A percentile compares a stretch with the other conserved stretches of the same genome.
Evolutionary conservation across 495 filamentous ascomycete species (phyloP).

Genomic region (Alectoria sarmentosa): DNA sequence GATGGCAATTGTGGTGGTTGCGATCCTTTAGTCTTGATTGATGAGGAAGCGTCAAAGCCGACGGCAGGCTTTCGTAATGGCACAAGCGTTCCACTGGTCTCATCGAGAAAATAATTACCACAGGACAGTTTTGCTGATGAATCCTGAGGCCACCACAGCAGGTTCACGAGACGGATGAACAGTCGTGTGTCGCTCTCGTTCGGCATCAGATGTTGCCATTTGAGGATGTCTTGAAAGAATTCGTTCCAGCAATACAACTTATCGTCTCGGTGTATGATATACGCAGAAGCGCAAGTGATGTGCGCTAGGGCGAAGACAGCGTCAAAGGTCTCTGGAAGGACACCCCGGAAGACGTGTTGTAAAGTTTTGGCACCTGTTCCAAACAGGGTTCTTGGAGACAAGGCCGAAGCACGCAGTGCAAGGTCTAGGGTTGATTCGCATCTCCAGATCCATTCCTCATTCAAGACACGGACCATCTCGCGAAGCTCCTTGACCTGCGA

Average conservation of each 20-base stretch:
- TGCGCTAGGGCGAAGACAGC: conserved; percentile 16
- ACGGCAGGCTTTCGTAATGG: not conserved
- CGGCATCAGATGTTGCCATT: conserved; percentile 2
- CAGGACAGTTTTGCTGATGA: not conserved
- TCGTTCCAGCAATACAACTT: conserved; percentile 7
- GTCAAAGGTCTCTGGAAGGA: conserved; percentile 5
- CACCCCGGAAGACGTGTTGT: not conserved
- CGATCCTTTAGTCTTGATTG: not conserved
- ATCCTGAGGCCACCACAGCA: not conserved
- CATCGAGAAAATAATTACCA: not conserved
- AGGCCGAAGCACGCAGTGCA: not conserved
- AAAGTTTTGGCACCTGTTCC: conserved; percentile 3
- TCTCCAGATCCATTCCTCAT: conserved; percentile 14
- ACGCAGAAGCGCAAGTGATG: conserved; percentile 9
- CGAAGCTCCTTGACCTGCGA: conserved; percentile 15
- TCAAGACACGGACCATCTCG: conserved; percentile 7
- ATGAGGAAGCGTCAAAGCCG: not conserved
- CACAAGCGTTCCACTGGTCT: not conserved
- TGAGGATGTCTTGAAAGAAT: conserved; percentile 11
- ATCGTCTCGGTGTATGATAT: conserved; percentile 6
- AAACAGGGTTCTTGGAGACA: conserved; percentile 4
- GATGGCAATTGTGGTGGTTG: not conserved
- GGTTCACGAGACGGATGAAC: not conserved
- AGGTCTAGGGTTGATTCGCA: not conserved
- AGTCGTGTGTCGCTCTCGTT: conserved; percentile 4